Conservation (phyloP, 768 basidiomycete species). For the Termitomyces sp. region DNA sequence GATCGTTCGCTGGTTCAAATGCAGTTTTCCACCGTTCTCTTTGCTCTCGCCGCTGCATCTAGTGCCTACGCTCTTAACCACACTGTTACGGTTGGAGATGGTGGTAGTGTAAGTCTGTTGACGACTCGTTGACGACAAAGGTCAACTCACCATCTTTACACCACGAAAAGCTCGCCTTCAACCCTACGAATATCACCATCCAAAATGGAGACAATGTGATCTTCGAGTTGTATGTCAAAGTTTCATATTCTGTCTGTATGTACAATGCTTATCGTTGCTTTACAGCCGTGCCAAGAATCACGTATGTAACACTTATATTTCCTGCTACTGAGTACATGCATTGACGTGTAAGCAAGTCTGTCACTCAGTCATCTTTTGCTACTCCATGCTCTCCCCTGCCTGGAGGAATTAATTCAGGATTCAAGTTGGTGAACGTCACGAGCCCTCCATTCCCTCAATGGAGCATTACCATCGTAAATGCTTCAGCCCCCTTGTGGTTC, state of each 20-base stretch:
- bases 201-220: slow-evolving; percentile 39
- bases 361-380: slow-evolving; percentile 57
- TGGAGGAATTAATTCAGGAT: slow-evolving; percentile 48
- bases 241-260: background rate
- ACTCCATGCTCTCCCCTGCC: slow-evolving; percentile 40
- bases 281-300: slow-evolving; percentile 39
- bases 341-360: slow-evolving; percentile 29
- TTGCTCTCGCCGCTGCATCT: slow-evolving; percentile 36
- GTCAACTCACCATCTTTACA: background rate
- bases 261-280: background rate
- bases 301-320: slow-evolving; percentile 9
- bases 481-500: slow-evolving; percentile 54
- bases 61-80: slow-evolving; percentile 31
- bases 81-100: slow-evolving; percentile 38
- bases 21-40: slow-evolving; percentile 41
- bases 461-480: slow-evolving; percentile 35
- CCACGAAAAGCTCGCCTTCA: slow-evolving; percentile 28
- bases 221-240: slow-evolving; percentile 45
- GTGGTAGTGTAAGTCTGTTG: slow-evolving; percentile 18
- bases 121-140: background rate
- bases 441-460: background rate
- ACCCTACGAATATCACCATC: slow-evolving; percentile 34
- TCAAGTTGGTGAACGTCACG: slow-evolving; percentile 29
- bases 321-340: background rate
- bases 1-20: slow-evolving; percentile 29